Percentiles rank a stretch among this genome's conserved stretches.
These are phyloP conservation scores for Penicillium frequentans DNA, from an alignment of 2,329 filamentous ascomycete species.

Conservation along the genomic window DNA sequence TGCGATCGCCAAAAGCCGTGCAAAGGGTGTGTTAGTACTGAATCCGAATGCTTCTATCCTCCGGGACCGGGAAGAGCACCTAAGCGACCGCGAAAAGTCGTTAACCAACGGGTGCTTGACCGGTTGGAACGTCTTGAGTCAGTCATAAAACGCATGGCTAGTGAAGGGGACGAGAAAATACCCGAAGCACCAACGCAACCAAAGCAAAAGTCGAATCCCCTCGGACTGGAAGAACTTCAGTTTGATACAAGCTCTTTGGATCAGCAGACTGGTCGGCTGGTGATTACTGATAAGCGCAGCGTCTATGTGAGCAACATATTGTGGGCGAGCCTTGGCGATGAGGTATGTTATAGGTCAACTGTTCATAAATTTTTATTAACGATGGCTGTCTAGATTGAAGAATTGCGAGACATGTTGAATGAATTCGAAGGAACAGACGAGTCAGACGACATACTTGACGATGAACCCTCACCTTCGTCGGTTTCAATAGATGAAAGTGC, in stretches of 20 bases:
- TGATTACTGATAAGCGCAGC: conserved; percentile 60
- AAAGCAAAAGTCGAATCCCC: not conserved
- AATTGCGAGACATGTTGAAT: conserved; percentile 58
- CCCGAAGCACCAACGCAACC: not conserved
- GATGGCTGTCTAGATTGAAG: conserved; percentile 44
- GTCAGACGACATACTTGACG: conserved; percentile 39
- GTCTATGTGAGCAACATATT: conserved; percentile 64
- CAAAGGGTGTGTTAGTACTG: conserved; percentile 43
- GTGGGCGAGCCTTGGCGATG: conserved; percentile 57
- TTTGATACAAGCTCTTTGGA: conserved; percentile 22
- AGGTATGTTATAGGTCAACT: conserved; percentile 11
- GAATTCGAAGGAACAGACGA: conserved; percentile 47
- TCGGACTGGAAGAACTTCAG: not conserved
- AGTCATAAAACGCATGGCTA: not conserved
- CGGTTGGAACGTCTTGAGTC: conserved; percentile 50
- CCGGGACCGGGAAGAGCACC: conserved; percentile 23
- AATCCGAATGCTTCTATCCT: conserved; percentile 36
- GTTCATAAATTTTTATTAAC: not conserved
- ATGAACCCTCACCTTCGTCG: conserved; percentile 46
- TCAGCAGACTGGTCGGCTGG: conserved; percentile 56
- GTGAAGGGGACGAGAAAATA: conserved; percentile 32
- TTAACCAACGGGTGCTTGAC: conserved; percentile 44
- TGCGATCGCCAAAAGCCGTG: conserved; percentile 47
- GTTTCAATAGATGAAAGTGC: conserved; percentile 43
- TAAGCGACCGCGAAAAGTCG: conserved; percentile 10